Base-by-base conservation (phyloP, 148 eudicot genomes). In the Pharnaceum exiguum region DNA sequence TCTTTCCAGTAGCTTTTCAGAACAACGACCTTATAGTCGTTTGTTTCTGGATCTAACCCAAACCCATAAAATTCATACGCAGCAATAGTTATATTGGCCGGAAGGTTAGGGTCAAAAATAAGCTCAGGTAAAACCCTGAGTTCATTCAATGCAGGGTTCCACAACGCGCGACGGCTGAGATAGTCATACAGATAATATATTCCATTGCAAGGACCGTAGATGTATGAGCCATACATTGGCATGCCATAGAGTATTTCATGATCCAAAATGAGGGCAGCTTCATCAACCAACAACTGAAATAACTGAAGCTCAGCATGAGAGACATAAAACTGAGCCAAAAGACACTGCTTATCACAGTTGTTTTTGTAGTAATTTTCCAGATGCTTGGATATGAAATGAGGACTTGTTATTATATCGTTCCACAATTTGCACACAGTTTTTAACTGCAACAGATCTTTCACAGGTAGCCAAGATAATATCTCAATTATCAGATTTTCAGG, bases 191-290 rank as follows among this genome's bases (percentile, higher is more conserved):
- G 31, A 32, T 59, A 46, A 32, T 59, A 59, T 33, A 59, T 13
- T 9, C 55, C 65, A 26, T 35, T 16, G 17, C 65, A 60, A 47
- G 65, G 65, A 25, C 65, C 65, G 35, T 36, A 48, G 2, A 60
- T 7, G 11, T 8, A 2, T 0, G 21, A 10, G 18, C 30, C 11
- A 36, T 33, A 15, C 40, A 6, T 16, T 0, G 40, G 43, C 3
- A 5, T 46, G 0, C 12, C 43, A 21, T 32, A 16, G 30, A 59
- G 28, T 46, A 8, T 0, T 8, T 25, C 43, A 23, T 7, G 33
- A 23, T 52, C 51, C 2, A 59, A 13, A 15, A 46, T 13, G 3
- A 22, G 15, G 35, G 28, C 53, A 16, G 31, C 23, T 16, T 59
- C 54, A 32, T 24, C 51, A 2, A 59, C 15, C 15, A 32, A 46